Evolutionary conservation across 352 stramenopile genomes (phyloP).

Genomic region (Phytophthora ramorum): DNA sequence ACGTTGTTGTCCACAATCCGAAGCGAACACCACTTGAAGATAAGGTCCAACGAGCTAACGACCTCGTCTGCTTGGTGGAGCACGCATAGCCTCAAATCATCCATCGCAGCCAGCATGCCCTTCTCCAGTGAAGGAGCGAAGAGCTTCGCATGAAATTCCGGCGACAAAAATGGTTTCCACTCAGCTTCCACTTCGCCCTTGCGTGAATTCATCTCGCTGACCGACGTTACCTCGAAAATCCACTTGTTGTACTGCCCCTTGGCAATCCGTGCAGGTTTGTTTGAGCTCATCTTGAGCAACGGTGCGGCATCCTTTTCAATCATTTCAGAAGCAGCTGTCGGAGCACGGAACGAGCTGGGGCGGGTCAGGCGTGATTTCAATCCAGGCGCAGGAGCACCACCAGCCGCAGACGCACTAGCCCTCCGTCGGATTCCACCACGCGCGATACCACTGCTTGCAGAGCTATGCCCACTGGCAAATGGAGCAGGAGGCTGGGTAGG

Average conservation of each 20-base stretch:
- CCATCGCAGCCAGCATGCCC: conserved; percentile 82
- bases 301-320: conserved; percentile 44
- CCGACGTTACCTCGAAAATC: conserved; percentile 81
- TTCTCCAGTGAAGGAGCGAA: conserved; percentile 85
- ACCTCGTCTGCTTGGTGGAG: conserved; percentile 74
- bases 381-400: conserved; percentile 23
- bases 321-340: conserved; percentile 42
- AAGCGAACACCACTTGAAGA: conserved; percentile 88
- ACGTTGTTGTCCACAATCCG: conserved; percentile 91
- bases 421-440: conserved; percentile 31
- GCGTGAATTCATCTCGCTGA: conserved; percentile 68
- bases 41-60: conserved; percentile 69
- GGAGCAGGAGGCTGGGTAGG: conserved; percentile 16
- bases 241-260: conserved; percentile 86
- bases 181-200: conserved; percentile 82
- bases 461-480: conserved; percentile 32
- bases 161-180: conserved; percentile 75
- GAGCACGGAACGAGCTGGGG: conserved; percentile 41
- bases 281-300: conserved; percentile 72
- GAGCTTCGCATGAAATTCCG: conserved; percentile 77
- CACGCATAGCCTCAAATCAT: conserved; percentile 74
- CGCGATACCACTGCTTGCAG: conserved; percentile 33
- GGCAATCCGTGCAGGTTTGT: conserved; percentile 61
- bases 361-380: conserved; percentile 43
- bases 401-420: conserved; percentile 28